Percentiles rank a stretch among this genome's conserved stretches.
Evolutionary conservation across 768 basidiomycete genomes (phyloP).

Genomic region (Trichaptum fuscoviolaceum): DNA sequence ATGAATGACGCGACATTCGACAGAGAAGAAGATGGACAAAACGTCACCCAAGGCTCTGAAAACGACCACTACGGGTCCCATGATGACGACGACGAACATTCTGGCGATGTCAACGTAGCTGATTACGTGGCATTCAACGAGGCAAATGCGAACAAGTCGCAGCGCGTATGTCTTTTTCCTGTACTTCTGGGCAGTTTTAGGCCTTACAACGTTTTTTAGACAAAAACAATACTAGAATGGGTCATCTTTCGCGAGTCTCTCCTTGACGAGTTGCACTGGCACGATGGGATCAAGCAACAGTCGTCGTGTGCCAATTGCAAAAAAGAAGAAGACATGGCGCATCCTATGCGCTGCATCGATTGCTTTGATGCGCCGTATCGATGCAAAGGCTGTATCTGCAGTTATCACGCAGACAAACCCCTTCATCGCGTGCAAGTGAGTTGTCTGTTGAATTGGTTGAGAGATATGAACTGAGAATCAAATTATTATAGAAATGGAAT

Average conservation of each 20-base stretch:
- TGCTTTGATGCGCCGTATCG: slow-evolving; percentile 11
- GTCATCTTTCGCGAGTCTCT: not conserved
- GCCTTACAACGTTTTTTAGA: not conserved
- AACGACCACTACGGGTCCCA: not conserved
- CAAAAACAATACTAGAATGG: not conserved
- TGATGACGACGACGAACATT: not conserved
- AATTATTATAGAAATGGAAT: slow-evolving; percentile 16
- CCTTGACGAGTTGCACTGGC: not conserved
- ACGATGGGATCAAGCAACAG: not conserved
- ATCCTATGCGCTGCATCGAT: slow-evolving; percentile 8
- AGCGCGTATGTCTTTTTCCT: not conserved
- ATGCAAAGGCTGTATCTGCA: slow-evolving; percentile 8
- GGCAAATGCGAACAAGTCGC: not conserved
- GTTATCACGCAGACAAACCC: slow-evolving; percentile 11
- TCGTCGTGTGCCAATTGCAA: not conserved
- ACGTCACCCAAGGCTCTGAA: not conserved
- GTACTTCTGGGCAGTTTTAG: not conserved
- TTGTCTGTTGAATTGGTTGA: no score
- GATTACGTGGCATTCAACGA: not conserved
- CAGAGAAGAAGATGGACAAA: not conserved
- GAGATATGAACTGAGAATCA: not conserved
- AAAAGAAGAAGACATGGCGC: not conserved
- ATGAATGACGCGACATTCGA: not conserved
- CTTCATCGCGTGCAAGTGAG: slow-evolving; percentile 17
- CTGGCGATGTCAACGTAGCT: not conserved